Percentiles rank a stretch among this genome's conserved stretches.
These are phyloP conservation scores for Candida caryicola DNA, from an alignment of 805 yeast genomes.

Conservation along the genomic window DNA sequence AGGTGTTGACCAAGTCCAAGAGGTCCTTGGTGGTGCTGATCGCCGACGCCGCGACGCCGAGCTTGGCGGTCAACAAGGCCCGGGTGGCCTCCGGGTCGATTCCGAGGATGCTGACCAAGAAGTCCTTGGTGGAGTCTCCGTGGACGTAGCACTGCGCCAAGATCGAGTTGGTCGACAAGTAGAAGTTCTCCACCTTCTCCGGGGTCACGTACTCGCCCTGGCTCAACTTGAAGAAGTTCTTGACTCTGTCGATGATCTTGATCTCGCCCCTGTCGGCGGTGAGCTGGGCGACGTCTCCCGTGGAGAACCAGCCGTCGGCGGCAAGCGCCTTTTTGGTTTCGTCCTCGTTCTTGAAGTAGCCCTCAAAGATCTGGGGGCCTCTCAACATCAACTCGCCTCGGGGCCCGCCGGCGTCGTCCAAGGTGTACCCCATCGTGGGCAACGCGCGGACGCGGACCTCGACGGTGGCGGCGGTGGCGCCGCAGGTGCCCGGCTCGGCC, in stretches of 20 bases:
- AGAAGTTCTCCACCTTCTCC: constrained; percentile 27
- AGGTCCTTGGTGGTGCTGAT: constrained; percentile 8
- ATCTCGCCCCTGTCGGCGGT: constrained; percentile 16
- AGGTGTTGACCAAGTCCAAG: constrained; percentile 10
- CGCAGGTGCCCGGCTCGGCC: constrained; percentile 23
- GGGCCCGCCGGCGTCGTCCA: constrained; percentile 23
- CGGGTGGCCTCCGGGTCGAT: constrained; percentile 17
- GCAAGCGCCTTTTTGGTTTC: constrained; percentile 21
- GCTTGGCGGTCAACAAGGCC: constrained; percentile 14
- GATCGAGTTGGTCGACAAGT: constrained; percentile 19
- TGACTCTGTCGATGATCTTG: constrained; percentile 28
- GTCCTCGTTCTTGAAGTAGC: constrained; percentile 25
- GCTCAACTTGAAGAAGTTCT: constrained; percentile 32
- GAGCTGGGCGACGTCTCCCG: constrained; percentile 24
- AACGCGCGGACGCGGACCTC: constrained; percentile 22
- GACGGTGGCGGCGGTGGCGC: constrained; percentile 15
- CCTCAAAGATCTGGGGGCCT: constrained; percentile 24
- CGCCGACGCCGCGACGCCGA: constrained; percentile 8
- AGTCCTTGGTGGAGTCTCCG: constrained; percentile 23
- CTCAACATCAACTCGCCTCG: constrained; percentile 27
- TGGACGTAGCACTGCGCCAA: constrained; percentile 21
- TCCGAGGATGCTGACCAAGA: constrained; percentile 24
- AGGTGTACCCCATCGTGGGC: constrained; percentile 23
- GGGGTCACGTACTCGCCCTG: constrained; percentile 34
- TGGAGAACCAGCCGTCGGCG: constrained; percentile 26